Conservation (phyloP, 2,329 filamentous ascomycete genomes). For the Hyphodiscus sp. region DNA sequence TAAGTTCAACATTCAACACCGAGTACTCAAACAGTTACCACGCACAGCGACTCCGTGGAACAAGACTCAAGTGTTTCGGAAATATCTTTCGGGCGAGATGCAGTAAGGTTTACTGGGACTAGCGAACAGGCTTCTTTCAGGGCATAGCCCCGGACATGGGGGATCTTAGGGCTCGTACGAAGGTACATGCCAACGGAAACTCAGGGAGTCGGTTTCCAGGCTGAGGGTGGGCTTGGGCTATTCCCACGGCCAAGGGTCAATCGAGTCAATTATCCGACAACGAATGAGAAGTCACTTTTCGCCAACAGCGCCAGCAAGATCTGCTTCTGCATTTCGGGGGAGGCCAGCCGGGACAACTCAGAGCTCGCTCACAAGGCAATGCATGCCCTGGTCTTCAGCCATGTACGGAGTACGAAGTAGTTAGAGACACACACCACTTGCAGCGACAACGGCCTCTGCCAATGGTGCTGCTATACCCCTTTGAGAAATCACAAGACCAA, state of each 20-base stretch:
- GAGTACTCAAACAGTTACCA: neutral
- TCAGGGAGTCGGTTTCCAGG: too few species aligned
- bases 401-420: too few species aligned
- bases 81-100: neutral
- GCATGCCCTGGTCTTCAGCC: neutral
- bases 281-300: neutral
- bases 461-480: conserved; percentile 5
- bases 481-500: conserved; percentile 21
- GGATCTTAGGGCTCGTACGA: neutral
- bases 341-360: neutral
- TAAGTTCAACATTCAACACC: neutral
- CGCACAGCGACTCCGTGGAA: neutral
- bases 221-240: neutral
- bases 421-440: too few species aligned
- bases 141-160: neutral
- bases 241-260: neutral
- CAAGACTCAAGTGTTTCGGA: neutral
- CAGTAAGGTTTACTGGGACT: neutral
- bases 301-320: neutral
- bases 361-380: conserved; percentile 18
- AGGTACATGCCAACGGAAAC: too few species aligned
- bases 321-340: neutral
- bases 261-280: neutral
- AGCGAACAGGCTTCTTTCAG: neutral
- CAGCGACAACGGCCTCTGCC: neutral